Percentiles rank a stretch among this genome's conserved stretches.
phyloP scores from a whole-genome alignment of 257 asterid species.

The Solanum bulbocastanum region DNA sequence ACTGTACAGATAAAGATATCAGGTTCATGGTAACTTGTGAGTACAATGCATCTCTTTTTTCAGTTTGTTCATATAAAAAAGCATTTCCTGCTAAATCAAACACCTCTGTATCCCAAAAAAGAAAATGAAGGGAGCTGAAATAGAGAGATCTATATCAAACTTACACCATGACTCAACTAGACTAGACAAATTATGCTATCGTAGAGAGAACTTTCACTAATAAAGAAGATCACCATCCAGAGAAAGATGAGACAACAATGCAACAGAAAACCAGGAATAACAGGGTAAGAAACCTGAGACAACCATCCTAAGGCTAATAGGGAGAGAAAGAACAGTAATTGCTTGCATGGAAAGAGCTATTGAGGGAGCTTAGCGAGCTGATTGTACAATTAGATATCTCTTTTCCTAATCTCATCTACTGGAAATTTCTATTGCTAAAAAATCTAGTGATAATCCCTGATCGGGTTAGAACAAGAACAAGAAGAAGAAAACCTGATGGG shows the following conservation, averaged over 20 bases:
- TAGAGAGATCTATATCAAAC: neutral
- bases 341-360: neutral
- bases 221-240: neutral
- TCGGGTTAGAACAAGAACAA: neutral
- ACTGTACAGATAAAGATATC: neutral
- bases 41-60: neutral
- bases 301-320: neutral
- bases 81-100: neutral
- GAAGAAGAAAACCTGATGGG: slow-evolving; percentile 53
- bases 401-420: neutral
- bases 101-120: neutral
- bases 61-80: neutral
- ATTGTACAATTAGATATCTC: neutral
- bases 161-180: neutral
- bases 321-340: neutral
- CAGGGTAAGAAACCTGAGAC: neutral
- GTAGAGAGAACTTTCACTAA: neutral
- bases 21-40: neutral
- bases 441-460: neutral
- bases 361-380: neutral
- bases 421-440: neutral
- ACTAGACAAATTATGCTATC: neutral
- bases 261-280: neutral
- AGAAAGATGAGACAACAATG: neutral
- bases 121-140: neutral